Conservation (phyloP, 2,329 filamentous ascomycete species). For the Cyclaneusma minus region DNA sequence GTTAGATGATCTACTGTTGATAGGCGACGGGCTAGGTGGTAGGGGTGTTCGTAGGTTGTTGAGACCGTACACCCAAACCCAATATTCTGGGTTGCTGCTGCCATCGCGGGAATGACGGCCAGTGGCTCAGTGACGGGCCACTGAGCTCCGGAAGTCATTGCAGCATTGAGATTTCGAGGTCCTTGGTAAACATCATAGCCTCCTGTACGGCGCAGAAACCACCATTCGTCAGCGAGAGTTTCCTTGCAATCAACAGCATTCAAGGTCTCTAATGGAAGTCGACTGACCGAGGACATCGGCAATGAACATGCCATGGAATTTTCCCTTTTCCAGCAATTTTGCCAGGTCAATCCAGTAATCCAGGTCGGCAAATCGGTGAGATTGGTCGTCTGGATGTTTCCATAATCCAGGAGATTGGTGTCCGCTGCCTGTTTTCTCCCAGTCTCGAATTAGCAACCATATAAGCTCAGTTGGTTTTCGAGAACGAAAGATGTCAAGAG, state of each 20-base stretch:
- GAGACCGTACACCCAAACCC: conserved; percentile 50
- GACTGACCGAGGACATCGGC: conserved; percentile 37
- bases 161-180: conserved; percentile 28
- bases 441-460: neutral
- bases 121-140: conserved; percentile 55
- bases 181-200: conserved; percentile 53
- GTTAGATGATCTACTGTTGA: conserved; percentile 52
- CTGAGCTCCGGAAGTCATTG: conserved; percentile 45
- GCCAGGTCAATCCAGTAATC: conserved; percentile 45
- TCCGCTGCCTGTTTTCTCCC: conserved; percentile 26
- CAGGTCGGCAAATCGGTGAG: conserved; percentile 42
- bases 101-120: conserved; percentile 47
- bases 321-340: conserved; percentile 38
- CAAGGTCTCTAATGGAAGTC: too few species aligned
- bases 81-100: conserved; percentile 46
- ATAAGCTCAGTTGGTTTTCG: neutral
- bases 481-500: conserved; percentile 26
- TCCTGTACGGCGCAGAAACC: too few species aligned
- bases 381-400: conserved; percentile 48
- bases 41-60: conserved; percentile 54
- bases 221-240: too few species aligned
- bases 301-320: conserved; percentile 51
- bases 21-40: conserved; percentile 46
- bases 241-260: too few species aligned
- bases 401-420: conserved; percentile 39